Base-by-base conservation (phyloP, 1,284 basidiomycete species). In the Trametes versicolor region DNA sequence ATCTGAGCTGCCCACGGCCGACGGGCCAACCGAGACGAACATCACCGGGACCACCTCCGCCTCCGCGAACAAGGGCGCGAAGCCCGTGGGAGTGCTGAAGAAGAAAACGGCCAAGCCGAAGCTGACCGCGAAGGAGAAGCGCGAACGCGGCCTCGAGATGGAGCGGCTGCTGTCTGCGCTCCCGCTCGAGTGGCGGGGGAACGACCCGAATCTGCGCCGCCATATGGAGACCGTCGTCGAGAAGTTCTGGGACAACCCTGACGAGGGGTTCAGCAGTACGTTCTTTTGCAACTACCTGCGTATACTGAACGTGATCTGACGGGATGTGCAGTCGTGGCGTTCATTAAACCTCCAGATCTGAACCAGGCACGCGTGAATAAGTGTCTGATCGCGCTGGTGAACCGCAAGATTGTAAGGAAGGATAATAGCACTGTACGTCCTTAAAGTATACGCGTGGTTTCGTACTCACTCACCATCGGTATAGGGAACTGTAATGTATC, bases 281-380 rank as follows among this genome's bases (percentile, higher is more conserved):
- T 73, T 27, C 49, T 34, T 41, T 36, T 25, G 13, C 58, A n/a
- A n/a, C 45, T 48, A 25, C 0, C 12, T 21, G 23, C 34, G 32
- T 43, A 48, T 13, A 3, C 2, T 47, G 34, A 36, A 4, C 59
- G 47, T 15, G 19, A n/a, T 29, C 27, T 47, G 58, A 54, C 60
- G 57, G 63, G 51, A 60, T 58, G 54, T 60, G 4, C 70, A 97
- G 96, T 97, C 45, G 79, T 85, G 45, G 93, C 95, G 56, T 84
- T 98, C 58, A 86, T 96, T 67, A 86, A 84, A 55, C 88, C 89
- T 1, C 94, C 95, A 0, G 94, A 96, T 64, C 82, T 97, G 52
- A 91, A 90, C 53, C 95, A 97, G 79, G 92, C 94, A 7, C 86
- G 92, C 41, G 95, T 95, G 49, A 97, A 98, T 79, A 97, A 96